Conservation (phyloP, 78 protist genomes). For the Neovahlkampfia damariscottae region DNA sequence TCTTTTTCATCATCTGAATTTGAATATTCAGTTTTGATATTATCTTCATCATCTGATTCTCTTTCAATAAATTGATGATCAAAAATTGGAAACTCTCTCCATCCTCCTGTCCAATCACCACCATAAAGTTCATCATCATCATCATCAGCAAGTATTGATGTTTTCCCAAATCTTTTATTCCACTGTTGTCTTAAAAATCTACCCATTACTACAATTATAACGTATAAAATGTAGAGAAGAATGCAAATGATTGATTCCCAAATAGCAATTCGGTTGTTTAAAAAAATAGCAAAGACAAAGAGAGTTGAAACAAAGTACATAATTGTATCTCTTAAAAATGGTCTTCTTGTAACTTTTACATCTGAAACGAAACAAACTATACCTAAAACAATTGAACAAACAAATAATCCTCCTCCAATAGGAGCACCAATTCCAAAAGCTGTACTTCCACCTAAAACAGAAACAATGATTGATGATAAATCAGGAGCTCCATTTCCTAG, state of each 20-base stretch:
- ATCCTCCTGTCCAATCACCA: background rate
- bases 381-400: constrained; percentile 22
- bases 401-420: constrained; percentile 25
- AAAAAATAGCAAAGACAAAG: background rate
- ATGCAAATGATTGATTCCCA: constrained; percentile 7
- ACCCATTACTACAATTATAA: constrained; percentile 1
- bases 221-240: constrained; percentile 14
- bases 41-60: background rate
- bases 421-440: constrained; percentile 28
- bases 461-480: constrained; percentile 25
- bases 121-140: background rate
- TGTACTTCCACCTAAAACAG: background rate
- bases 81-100: background rate
- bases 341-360: constrained; percentile 8
- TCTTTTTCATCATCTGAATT: background rate
- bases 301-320: background rate
- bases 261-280: background rate
- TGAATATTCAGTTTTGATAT: background rate
- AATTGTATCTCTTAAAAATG: constrained; percentile 29
- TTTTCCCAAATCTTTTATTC: background rate
- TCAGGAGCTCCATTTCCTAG: constrained; percentile 55
- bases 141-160: background rate
- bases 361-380: background rate
- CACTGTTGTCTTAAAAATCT: background rate
- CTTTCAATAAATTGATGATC: background rate